phyloP scores from a whole-genome alignment of 495 filamentous ascomycete species.

The Tuber calosporum region DNA sequence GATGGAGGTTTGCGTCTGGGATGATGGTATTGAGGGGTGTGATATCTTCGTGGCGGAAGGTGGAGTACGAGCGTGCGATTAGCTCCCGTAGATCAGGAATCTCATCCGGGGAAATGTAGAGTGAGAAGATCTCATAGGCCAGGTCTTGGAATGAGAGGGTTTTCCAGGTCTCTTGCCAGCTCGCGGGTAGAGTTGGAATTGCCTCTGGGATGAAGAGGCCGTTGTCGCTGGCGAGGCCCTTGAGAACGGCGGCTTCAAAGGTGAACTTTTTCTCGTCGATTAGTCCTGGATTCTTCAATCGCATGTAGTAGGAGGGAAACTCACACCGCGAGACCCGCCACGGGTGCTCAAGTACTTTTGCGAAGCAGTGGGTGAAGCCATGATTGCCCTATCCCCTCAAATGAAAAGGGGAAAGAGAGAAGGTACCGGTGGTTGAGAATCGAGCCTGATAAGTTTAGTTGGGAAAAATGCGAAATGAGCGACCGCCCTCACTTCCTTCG shows the following conservation, averaged over 20 bases:
- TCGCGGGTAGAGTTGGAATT: constrained; percentile 56
- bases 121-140: constrained; percentile 63
- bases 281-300: constrained; percentile 2
- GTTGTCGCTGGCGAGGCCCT: constrained; percentile 80
- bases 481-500: background rate
- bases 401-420: background rate
- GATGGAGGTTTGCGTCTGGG: constrained; percentile 59
- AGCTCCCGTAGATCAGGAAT: constrained; percentile 84
- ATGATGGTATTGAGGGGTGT: constrained; percentile 63
- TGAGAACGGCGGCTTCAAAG: constrained; percentile 84
- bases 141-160: constrained; percentile 71
- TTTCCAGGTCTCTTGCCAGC: constrained; percentile 65
- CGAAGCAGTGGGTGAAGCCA: constrained; percentile 52
- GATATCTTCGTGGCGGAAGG: constrained; percentile 68
- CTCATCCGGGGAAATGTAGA: constrained; percentile 75
- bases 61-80: constrained; percentile 70
- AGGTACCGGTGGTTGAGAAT: background rate
- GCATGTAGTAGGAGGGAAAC: constrained; percentile 19
- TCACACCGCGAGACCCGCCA: constrained; percentile 70
- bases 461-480: background rate
- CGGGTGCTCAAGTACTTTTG: constrained; percentile 76
- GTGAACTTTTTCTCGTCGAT: constrained; percentile 55
- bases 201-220: constrained; percentile 86
- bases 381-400: background rate
- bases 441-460: background rate